A percentile compares a stretch with the other conserved stretches of the same genome.
Evolutionary conservation across 2,329 filamentous ascomycete genomes (phyloP).

Genomic region (Fusarium sp.): DNA sequence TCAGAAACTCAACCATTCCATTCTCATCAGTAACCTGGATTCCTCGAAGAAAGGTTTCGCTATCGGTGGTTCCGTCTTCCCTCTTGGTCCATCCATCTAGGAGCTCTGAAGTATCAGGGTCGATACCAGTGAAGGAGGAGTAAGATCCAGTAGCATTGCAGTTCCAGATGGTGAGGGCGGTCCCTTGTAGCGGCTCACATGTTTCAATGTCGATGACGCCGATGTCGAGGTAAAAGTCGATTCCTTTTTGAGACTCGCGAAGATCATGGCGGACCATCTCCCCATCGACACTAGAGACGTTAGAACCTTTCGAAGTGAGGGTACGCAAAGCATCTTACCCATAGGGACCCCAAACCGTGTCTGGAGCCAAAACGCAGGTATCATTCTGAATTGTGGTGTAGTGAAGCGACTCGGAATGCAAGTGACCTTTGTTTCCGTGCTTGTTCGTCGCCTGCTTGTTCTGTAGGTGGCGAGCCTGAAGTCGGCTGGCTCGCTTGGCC

Average conservation of each 20-base stretch:
- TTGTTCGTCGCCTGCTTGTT: background rate
- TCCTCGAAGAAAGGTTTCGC: background rate
- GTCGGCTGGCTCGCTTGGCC: constrained; percentile 9
- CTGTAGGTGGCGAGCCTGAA: constrained; percentile 9
- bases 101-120: constrained; percentile 1
- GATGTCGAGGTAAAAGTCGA: constrained; percentile 22
- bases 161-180: constrained; percentile 14
- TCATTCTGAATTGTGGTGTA: background rate
- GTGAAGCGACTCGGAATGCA: background rate
- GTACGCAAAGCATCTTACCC: background rate
- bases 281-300: background rate
- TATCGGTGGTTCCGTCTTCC: background rate
- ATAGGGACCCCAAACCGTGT: background rate
- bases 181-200: constrained; percentile 10
- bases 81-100: background rate
- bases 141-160: constrained; percentile 20
- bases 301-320: background rate
- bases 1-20: constrained; percentile 18
- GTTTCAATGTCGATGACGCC: constrained; percentile 18
- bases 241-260: constrained; percentile 13
- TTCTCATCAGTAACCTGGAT: constrained; percentile 16
- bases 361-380: background rate
- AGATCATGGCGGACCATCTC: background rate
- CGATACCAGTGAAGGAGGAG: constrained; percentile 15
- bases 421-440: background rate